Evolutionary conservation across 257 asterid genomes (phyloP).

Genomic region (Capsicum rhomboideum): DNA sequence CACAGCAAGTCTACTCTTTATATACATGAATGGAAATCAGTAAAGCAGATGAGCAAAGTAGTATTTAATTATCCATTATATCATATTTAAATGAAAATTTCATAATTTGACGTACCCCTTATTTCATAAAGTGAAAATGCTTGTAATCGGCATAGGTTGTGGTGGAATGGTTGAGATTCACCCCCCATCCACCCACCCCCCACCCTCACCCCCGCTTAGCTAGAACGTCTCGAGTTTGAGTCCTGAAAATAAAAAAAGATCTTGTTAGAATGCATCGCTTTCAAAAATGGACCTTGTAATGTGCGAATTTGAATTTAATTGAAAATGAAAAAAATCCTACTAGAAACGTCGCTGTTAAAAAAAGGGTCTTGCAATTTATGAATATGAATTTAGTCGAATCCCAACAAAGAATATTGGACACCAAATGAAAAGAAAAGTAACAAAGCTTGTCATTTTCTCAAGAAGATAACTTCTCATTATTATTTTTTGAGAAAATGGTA

Average conservation of each 20-base stretch:
- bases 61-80: neutral
- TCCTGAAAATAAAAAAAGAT: too few relatives aligned
- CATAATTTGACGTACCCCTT: neutral
- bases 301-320: too few relatives aligned
- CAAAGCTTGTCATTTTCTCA: neutral
- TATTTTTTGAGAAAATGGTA: too few relatives aligned
- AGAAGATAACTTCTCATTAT: neutral
- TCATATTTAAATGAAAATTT: neutral
- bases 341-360: too few relatives aligned
- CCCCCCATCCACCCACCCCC: too few relatives aligned
- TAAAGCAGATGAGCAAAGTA: neutral
- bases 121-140: neutral
- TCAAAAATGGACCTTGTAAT: too few relatives aligned
- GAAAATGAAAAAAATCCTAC: neutral
- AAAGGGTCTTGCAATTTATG: too few relatives aligned
- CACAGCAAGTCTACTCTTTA: neutral
- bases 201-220: too few relatives aligned
- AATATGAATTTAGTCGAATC: too few relatives aligned
- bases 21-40: neutral
- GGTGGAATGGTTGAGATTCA: fast-evolving
- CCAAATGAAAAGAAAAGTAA: neutral
- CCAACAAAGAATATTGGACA: too few relatives aligned
- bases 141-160: neutral
- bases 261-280: too few relatives aligned
- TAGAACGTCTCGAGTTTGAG: too few relatives aligned